phyloP scores from a whole-genome alignment of 768 basidiomycete genomes.

The Mycena vulgaris region DNA sequence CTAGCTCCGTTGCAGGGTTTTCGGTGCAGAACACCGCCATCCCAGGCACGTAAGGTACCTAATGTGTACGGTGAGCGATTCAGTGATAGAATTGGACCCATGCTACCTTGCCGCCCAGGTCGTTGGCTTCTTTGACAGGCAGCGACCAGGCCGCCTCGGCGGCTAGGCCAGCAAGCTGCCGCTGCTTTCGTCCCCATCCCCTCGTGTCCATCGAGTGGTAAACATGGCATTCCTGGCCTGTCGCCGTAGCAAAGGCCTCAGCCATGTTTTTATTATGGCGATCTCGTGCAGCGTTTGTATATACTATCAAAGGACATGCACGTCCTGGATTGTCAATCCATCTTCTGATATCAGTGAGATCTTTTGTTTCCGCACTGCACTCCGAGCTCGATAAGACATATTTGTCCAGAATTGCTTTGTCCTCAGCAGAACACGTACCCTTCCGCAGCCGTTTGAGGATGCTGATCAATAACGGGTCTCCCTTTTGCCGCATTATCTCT shows the following conservation, averaged over 20 bases:
- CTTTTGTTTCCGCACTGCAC: constrained; percentile 11
- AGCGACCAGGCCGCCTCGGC: neutral
- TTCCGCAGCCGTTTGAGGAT: constrained; percentile 16
- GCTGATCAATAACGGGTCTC: constrained; percentile 16
- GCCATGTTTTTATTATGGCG: constrained; percentile 15
- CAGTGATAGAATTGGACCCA: neutral
- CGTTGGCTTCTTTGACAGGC: constrained; percentile 8
- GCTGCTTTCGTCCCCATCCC: neutral
- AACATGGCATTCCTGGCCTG: constrained; percentile 11
- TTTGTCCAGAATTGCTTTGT: constrained; percentile 19
- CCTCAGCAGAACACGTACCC: constrained; percentile 4
- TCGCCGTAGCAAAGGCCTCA: constrained; percentile 25
- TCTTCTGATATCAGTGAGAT: constrained; percentile 11
- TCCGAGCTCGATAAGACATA: constrained; percentile 14
- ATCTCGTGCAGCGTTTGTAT: constrained; percentile 23
- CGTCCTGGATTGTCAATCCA: constrained; percentile 16
- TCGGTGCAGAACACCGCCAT: constrained; percentile 25
- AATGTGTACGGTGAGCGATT: neutral
- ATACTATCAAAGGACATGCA: constrained; percentile 16
- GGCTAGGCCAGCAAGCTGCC: neutral
- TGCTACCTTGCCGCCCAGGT: neutral
- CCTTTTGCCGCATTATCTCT: constrained; percentile 41
- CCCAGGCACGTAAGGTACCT: constrained; percentile 22
- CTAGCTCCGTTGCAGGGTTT: constrained; percentile 16
- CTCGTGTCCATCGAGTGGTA: constrained; percentile 23